Percentiles rank a stretch among this genome's conserved stretches.
These are phyloP conservation scores for Umbelopsis sp. DNA, from an alignment of 192 early-diverging fungal genomes.

Conservation along the genomic window DNA sequence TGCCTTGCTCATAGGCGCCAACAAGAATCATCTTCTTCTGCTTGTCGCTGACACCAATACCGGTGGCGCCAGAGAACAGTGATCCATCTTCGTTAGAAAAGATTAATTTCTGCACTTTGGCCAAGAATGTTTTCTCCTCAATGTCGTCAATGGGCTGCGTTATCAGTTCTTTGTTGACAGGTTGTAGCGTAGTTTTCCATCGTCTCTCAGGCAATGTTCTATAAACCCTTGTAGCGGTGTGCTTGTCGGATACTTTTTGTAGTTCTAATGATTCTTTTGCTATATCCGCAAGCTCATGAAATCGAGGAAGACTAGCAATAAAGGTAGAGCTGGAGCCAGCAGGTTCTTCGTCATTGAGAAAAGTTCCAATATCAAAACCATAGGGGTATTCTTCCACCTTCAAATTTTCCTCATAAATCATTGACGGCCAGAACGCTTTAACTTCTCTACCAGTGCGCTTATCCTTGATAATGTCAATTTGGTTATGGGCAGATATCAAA, in stretches of 20 bases:
- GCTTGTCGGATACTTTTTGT: conserved; percentile 8
- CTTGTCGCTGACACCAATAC: background rate
- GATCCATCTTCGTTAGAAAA: conserved; percentile 4
- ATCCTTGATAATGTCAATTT: background rate
- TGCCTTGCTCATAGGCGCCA: conserved; percentile 2
- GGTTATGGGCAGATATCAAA: conserved; percentile 4
- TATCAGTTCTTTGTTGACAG: background rate
- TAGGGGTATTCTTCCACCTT: background rate
- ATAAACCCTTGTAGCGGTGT: background rate
- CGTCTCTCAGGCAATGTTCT: background rate
- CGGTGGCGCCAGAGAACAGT: background rate
- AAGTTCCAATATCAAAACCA: conserved; percentile 24
- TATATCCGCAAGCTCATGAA: background rate
- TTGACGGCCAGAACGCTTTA: conserved; percentile 15
- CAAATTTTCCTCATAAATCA: conserved; percentile 8
- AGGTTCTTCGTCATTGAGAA: conserved; percentile 25
- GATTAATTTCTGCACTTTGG: background rate
- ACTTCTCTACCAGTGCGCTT: conserved; percentile 7
- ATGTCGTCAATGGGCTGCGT: background rate
- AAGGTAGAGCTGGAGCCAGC: background rate
- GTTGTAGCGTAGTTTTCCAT: background rate
- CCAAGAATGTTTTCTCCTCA: background rate
- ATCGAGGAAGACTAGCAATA: background rate
- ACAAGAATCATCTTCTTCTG: background rate
- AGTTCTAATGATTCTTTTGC: background rate